Evolutionary conservation across 768 basidiomycete genomes (phyloP).

Genomic region (Suillus occidentalis): DNA sequence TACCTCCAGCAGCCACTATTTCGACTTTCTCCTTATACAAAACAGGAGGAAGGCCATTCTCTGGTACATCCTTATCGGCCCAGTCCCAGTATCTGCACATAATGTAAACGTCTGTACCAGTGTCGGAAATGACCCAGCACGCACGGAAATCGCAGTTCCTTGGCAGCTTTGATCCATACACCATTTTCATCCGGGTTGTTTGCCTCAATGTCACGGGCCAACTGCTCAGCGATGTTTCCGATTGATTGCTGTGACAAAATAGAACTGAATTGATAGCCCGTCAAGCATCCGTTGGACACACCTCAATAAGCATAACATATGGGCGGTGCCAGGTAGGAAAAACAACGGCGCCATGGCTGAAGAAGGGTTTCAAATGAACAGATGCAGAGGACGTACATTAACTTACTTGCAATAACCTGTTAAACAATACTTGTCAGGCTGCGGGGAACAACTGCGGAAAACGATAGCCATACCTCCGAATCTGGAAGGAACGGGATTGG

Average conservation of each 20-base stretch:
- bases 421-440: not conserved
- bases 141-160: slow-evolving; percentile 29
- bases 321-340: slow-evolving; percentile 30
- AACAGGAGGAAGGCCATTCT: slow-evolving; percentile 22
- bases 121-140: slow-evolving; percentile 4
- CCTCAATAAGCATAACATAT: slow-evolving; percentile 29
- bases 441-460: not conserved
- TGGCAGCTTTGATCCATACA: slow-evolving; percentile 20
- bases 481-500: slow-evolving; percentile 23
- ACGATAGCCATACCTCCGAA: slow-evolving; percentile 22
- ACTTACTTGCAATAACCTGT: slow-evolving; percentile 30
- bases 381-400: not conserved
- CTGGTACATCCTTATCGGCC: slow-evolving; percentile 21
- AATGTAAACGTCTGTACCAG: not conserved
- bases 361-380: not conserved
- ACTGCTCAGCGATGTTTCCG: slow-evolving; percentile 23
- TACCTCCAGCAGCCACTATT: slow-evolving; percentile 10
- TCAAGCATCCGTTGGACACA: slow-evolving; percentile 2
- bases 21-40: slow-evolving; percentile 17
- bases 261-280: not conserved
- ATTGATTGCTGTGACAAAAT: slow-evolving; percentile 24
- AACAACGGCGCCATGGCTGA: slow-evolving; percentile 21
- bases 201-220: slow-evolving; percentile 27
- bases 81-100: slow-evolving; percentile 29
- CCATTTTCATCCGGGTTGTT: slow-evolving; percentile 18